These are phyloP conservation scores for Chenopodium formosanum DNA, from an alignment of 148 eudicot genomes.

Conservation along the genomic window DNA sequence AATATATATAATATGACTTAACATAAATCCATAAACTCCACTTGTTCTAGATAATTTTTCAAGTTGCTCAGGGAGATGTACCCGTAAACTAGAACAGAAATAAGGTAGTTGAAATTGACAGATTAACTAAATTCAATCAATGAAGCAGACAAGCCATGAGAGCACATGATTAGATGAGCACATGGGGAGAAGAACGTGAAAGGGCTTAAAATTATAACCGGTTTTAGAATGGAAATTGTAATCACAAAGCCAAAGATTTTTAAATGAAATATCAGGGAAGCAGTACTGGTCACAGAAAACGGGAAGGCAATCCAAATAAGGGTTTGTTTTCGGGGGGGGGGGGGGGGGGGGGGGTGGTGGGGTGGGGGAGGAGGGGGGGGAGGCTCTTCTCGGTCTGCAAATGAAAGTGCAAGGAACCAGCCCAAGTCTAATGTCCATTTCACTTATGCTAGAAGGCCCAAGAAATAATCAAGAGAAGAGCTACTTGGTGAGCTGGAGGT, in stretches of 20 bases:
- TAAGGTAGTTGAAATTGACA: background rate
- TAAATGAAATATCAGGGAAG: background rate
- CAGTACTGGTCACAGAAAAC: background rate
- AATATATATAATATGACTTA: background rate
- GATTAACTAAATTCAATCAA: background rate
- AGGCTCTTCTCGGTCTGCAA: background rate
- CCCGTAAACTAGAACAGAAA: background rate
- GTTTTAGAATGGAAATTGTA: background rate
- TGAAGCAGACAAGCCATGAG: background rate
- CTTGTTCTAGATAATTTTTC: background rate
- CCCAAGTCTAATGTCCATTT: too few relatives aligned
- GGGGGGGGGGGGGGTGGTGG: too few relatives aligned
- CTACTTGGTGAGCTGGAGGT: too few relatives aligned
- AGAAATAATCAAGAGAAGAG: too few relatives aligned
- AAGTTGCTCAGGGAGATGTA: slow-evolving; percentile 2
- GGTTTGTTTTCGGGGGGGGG: background rate
- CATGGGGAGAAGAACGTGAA: background rate
- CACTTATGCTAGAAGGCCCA: too few relatives aligned
- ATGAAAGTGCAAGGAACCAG: too few relatives aligned
- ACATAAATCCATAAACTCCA: background rate
- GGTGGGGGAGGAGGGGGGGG: too few relatives aligned
- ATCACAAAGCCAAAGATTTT: background rate
- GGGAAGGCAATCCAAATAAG: background rate
- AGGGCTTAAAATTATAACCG: background rate
- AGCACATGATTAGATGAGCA: background rate